Base-by-base conservation (phyloP, 495 filamentous ascomycete genomes). In the Tuber umbilicatum region DNA sequence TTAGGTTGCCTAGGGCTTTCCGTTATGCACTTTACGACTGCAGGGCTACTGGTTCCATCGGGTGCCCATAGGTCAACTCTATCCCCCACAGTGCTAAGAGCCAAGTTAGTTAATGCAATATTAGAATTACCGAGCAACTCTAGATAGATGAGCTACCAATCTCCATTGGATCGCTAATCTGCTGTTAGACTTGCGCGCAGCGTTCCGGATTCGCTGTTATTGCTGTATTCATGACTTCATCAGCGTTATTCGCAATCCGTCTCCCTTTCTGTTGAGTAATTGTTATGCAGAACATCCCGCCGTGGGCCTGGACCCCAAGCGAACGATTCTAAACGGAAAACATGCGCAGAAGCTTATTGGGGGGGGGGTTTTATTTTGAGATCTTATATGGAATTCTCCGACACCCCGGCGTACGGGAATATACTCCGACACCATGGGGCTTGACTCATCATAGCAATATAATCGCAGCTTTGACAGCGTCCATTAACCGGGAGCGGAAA, bases 161-260 rank as follows among this genome's bases (percentile, higher is more conserved):
- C 55, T 35, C 14, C 55, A 35, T 64, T 64, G 55, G 55, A 64
- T 64, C 55, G 55, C 55, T 64, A 64, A 64, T 64, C 55, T 64
- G 55, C 14, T 64, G 55, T 35, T 19, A 64, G 14, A 64, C 55
- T 2, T 64, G 27, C 27, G 2, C 35, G 5, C 55, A 35, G 55
- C 4, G 14, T 64, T 64, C 55, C 12, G 14, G 27, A 64, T 64
- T 35, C 27, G 27, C 55, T 60, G 23, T 27, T 60, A 60, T n/a
- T 10, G 23, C n/a, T 6, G 14, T 55, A 27, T 55, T 55, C 47
- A 55, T 47, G 43, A 23, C 21, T n/a, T 19, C 27, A 5, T 31
- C 55, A 35, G 31, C 55, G 55, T 17, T 64, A 35, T 64, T 64
- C 55, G 35, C 27, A 35, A 64, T 64, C 27, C 55, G 14, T 17